These are phyloP conservation scores for Acacia concinna DNA, from an alignment of 331 rosid genomes.

Conservation along the genomic window DNA sequence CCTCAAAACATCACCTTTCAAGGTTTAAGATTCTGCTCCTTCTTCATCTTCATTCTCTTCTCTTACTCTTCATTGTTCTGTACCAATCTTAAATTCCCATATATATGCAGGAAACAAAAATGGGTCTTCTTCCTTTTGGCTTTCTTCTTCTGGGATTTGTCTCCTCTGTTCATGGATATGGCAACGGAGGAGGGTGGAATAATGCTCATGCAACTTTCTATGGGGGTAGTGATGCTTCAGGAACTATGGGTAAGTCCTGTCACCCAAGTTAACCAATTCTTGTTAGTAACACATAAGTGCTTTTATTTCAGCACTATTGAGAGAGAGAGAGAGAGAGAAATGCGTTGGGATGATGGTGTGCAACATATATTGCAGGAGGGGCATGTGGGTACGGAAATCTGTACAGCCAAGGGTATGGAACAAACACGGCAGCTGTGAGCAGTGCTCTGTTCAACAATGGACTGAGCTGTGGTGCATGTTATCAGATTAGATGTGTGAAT, in stretches of 20 bases:
- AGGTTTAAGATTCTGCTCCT: constrained; percentile 20
- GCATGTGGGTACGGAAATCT: constrained; percentile 97
- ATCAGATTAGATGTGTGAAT: constrained; percentile 65
- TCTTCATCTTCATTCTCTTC: constrained; percentile 29
- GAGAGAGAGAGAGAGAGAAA: too few species aligned
- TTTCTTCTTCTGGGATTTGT: constrained; percentile 48
- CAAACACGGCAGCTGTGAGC: constrained; percentile 90
- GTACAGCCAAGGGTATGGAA: constrained; percentile 86
- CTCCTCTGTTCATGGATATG: constrained; percentile 52
- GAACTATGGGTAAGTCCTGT: constrained; percentile 74
- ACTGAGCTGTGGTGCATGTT: constrained; percentile 87
- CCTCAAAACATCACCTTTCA: constrained; percentile 41
- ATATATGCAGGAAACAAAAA: constrained; percentile 48
- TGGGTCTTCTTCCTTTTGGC: constrained; percentile 43
- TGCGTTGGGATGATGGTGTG: background rate
- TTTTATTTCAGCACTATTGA: background rate
- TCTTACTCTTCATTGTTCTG: background rate
- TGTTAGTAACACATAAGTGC: background rate
- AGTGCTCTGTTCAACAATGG: constrained; percentile 82
- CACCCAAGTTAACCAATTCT: background rate
- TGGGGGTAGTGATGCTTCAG: constrained; percentile 95
- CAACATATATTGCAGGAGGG: constrained; percentile 54
- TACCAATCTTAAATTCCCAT: background rate
- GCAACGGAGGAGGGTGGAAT: constrained; percentile 66
- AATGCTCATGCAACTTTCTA: constrained; percentile 96